These are phyloP conservation scores for Chrysanthemum lavandulifolium DNA, from an alignment of 129 eudicot genomes.

Conservation along the genomic window DNA sequence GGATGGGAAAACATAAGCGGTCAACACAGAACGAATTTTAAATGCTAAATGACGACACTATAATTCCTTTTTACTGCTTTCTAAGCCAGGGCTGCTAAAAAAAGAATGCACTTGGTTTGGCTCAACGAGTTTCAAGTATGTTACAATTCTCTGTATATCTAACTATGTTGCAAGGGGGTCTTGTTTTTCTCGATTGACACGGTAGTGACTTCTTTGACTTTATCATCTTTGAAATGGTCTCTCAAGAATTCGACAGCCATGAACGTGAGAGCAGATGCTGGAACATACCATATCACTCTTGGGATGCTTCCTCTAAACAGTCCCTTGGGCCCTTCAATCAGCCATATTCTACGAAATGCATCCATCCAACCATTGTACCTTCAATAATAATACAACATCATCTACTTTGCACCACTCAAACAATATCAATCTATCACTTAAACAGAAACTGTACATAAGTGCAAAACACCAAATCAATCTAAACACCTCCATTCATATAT, in stretches of 20 bases:
- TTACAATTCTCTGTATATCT: background rate
- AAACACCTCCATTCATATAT: background rate
- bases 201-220: constrained; percentile 43
- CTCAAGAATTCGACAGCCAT: constrained; percentile 93
- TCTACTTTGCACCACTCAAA: background rate
- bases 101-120: background rate
- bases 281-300: constrained; percentile 84
- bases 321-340: constrained; percentile 70
- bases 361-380: constrained; percentile 94
- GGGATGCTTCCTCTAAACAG: constrained; percentile 89
- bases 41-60: background rate
- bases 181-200: constrained; percentile 56
- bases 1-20: background rate
- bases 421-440: background rate
- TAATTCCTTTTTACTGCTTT: background rate
- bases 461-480: background rate
- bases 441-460: background rate
- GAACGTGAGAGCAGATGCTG: constrained; percentile 96
- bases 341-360: constrained; percentile 69
- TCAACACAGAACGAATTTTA: background rate
- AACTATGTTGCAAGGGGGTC: constrained; percentile 51
- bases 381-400: background rate
- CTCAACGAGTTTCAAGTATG: background rate
- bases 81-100: background rate
- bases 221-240: constrained; percentile 48